These are phyloP conservation scores for Afroboletus lepidellus DNA, from an alignment of 1,284 basidiomycete genomes.

Conservation along the genomic window DNA sequence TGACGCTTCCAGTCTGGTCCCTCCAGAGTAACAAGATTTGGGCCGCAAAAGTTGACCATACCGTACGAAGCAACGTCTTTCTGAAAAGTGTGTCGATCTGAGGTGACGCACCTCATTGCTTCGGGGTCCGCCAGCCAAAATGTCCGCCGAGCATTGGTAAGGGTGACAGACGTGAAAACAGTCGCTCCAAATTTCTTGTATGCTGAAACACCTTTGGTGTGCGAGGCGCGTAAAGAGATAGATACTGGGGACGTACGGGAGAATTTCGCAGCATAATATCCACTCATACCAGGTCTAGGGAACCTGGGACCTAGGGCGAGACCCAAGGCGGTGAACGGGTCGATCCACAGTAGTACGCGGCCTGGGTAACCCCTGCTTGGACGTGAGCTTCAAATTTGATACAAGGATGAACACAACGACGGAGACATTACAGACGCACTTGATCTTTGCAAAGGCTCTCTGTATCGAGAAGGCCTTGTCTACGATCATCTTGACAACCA, in stretches of 20 bases:
- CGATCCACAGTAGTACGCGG: slow-evolving; percentile 27
- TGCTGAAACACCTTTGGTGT: slow-evolving; percentile 28
- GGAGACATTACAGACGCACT: slow-evolving; percentile 10
- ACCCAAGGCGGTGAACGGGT: slow-evolving; percentile 32
- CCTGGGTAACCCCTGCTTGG: slow-evolving; percentile 24
- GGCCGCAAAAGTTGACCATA: slow-evolving; percentile 13
- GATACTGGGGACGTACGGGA: slow-evolving; percentile 26
- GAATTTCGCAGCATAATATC: slow-evolving; percentile 35
- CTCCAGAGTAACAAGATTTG: slow-evolving; percentile 19
- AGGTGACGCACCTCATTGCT: slow-evolving; percentile 35
- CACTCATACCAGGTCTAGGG: slow-evolving; percentile 36
- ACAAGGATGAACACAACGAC: neutral
- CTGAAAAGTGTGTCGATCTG: slow-evolving; percentile 25
- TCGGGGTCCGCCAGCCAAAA: slow-evolving; percentile 46
- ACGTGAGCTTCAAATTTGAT: neutral
- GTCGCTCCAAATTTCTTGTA: slow-evolving; percentile 37
- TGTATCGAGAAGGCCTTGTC: slow-evolving; percentile 15
- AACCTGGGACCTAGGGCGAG: slow-evolving; percentile 31
- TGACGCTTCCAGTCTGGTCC: slow-evolving; percentile 24
- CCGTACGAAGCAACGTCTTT: slow-evolving; percentile 34
- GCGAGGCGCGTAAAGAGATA: neutral
- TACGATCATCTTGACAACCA: slow-evolving; percentile 9
- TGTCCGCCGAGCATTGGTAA: slow-evolving; percentile 7
- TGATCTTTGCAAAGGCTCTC: slow-evolving; percentile 24
- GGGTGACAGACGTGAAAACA: slow-evolving; percentile 34